Conservation (phyloP, 768 basidiomycete genomes). For the Boletales sp. region DNA sequence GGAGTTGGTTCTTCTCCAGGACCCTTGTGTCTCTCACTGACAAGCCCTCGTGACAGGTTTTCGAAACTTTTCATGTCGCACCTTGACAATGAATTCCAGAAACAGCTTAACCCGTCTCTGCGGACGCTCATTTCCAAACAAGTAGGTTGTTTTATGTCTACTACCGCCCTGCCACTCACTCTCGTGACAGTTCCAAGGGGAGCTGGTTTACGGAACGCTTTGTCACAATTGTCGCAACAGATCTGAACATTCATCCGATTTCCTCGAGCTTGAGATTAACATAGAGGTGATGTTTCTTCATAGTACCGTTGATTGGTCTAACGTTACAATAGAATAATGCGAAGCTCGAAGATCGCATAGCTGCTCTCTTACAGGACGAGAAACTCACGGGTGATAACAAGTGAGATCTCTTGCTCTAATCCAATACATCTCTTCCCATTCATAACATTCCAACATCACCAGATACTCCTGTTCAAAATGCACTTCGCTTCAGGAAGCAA, state of each 20-base stretch:
- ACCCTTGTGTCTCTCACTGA: constrained; percentile 3
- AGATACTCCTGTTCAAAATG: constrained; percentile 85
- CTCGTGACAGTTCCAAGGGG: constrained; percentile 75
- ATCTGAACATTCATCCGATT: constrained; percentile 69
- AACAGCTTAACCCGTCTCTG: constrained; percentile 62
- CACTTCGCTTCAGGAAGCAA: constrained; percentile 69
- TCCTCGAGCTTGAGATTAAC: constrained; percentile 86
- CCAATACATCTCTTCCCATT: not conserved
- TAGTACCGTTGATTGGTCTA: not conserved
- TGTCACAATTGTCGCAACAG: constrained; percentile 66
- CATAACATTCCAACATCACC: not conserved
- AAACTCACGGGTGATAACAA: constrained; percentile 77
- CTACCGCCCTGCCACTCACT: constrained; percentile 2
- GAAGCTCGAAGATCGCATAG: constrained; percentile 70
- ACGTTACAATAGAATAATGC: constrained; percentile 52
- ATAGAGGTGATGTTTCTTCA: constrained; percentile 50
- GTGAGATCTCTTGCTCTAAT: constrained; percentile 37
- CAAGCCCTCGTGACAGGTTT: constrained; percentile 50
- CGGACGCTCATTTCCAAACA: constrained; percentile 71
- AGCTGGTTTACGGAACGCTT: constrained; percentile 72
- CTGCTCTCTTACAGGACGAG: constrained; percentile 65
- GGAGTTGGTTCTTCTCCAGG: constrained; percentile 54
- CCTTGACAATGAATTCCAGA: constrained; percentile 82
- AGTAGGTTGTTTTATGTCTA: constrained; percentile 35
- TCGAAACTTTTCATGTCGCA: constrained; percentile 93